Evolutionary conservation across 176 grass and related monocot species (phyloP).

Genomic region (Lolium rigidum): DNA sequence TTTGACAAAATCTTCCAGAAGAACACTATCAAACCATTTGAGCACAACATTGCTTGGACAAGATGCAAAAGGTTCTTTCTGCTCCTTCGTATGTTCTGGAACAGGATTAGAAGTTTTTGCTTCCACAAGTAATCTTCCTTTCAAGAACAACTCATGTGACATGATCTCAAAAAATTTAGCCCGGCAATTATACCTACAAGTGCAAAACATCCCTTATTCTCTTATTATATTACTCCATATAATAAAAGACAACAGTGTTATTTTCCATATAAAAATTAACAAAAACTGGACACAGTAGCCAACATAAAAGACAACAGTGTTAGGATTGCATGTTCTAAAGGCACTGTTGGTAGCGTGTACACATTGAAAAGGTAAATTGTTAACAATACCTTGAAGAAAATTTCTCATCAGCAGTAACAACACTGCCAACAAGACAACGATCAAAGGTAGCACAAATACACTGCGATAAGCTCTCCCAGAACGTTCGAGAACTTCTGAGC

Average conservation of each 20-base stretch:
- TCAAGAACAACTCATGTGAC: constrained; percentile 84
- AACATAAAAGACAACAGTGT: constrained; percentile 1
- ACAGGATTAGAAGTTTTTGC: constrained; percentile 41
- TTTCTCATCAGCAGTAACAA: constrained; percentile 39
- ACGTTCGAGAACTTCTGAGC: constrained; percentile 63
- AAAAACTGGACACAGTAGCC: background rate
- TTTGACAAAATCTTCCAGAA: constrained; percentile 57
- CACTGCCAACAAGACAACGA: constrained; percentile 40
- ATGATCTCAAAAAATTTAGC: constrained; percentile 78
- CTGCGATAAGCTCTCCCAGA: constrained; percentile 77
- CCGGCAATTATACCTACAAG: constrained; percentile 68
- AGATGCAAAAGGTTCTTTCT: constrained; percentile 42
- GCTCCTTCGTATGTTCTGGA: constrained; percentile 30
- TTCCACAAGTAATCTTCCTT: constrained; percentile 59
- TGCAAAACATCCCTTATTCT: constrained; percentile 34
- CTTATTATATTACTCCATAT: background rate
- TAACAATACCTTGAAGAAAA: constrained; percentile 57
- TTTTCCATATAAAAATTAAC: constrained; percentile 5
- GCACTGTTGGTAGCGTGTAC: background rate
- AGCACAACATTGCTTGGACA: constrained; percentile 49
- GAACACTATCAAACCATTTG: constrained; percentile 62
- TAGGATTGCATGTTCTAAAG: background rate
- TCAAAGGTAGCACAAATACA: constrained; percentile 57
- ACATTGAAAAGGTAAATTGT: constrained; percentile 1
- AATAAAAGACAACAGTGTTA: background rate